Evolutionary conservation across 2,329 filamentous ascomycete genomes (phyloP).

Genomic region (Neurospora sp.): DNA sequence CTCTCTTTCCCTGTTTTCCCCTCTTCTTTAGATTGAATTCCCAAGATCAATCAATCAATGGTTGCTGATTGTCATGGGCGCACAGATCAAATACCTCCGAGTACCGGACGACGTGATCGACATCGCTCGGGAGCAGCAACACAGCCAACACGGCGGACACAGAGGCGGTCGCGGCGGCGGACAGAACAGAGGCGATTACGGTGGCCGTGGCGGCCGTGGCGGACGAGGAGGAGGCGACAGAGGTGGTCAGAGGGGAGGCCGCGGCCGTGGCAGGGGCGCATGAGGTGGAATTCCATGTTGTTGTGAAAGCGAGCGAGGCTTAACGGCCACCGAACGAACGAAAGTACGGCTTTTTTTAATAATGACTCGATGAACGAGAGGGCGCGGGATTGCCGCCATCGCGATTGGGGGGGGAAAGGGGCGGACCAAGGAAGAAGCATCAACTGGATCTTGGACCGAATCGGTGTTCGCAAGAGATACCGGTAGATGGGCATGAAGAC

Average conservation of each 20-base stretch:
- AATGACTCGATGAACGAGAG: neutral
- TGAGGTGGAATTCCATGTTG: neutral
- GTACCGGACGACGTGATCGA: slow-evolving; percentile 97
- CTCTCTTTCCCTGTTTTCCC: neutral
- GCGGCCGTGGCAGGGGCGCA: slow-evolving; percentile 26
- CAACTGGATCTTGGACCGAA: neutral
- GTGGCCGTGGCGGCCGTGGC: slow-evolving; percentile 45
- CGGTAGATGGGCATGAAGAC: neutral
- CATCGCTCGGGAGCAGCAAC: slow-evolving; percentile 84
- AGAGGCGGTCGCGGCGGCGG: slow-evolving; percentile 54
- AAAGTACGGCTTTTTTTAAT: neutral
- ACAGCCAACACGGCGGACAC: slow-evolving; percentile 53
- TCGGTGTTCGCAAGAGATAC: neutral
- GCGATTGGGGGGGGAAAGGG: neutral
- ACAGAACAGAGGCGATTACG: slow-evolving; percentile 45
- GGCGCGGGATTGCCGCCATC: neutral
- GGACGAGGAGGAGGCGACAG: slow-evolving; percentile 22
- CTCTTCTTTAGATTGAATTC: neutral
- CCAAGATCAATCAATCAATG: slow-evolving; percentile 1
- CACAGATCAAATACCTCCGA: slow-evolving; percentile 92
- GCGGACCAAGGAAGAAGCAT: neutral
- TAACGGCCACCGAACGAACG: neutral
- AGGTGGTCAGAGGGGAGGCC: slow-evolving; percentile 28
- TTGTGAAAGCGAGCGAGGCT: neutral
- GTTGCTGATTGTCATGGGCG: slow-evolving; percentile 13